Evolutionary conservation across 331 rosid genomes (phyloP), one percentile per base, ranked within the genome.

Genomic region (Pyracantha coccinea): DNA sequence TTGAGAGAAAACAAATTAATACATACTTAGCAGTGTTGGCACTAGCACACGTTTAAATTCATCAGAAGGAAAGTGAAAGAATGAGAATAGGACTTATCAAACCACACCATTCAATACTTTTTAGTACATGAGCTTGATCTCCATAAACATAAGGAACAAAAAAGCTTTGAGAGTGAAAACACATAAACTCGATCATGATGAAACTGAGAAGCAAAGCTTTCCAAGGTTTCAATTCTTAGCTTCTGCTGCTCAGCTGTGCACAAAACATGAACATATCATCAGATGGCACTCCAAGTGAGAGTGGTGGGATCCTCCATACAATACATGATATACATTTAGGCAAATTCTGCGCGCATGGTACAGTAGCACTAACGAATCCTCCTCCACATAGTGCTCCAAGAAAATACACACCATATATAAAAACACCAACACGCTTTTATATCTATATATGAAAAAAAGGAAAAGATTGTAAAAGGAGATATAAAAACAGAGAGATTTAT

Each of bases 301-400:
- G 64, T 75, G 78, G 90, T 86, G 90, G 90, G 86, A 17, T 52
- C 58, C 81, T 83, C 90, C 82, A 78, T 47, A 45, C 60, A 25
- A 24, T 25, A 27, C 66, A 61, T 61, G n/a, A 24, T 61, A 23
- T 4, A 23, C 75, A 66, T 66, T 80, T 61, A 59, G 78, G 77
- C 75, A 62, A 74, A 35, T 81, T 71, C 81, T 65, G 82, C 77
- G 95, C 91, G 97, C 97, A 76, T 88, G 96, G 71, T 75, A 85
- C 93, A 85, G 91, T 88, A 77, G 86, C 92, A 91, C 92, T 81
- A 78, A 73, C 81, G 70, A 69, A 77, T 76, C 77, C 80, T 77
- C 89, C 81, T 78, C 58, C 58, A 16, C 58, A 16, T 78, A 79
- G 83, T 87, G 79, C 81, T 75, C 17, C 17, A 10, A 16, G 45